phyloP scores from a whole-genome alignment of 179 eudicot species.

The Carnegiea gigantea region DNA sequence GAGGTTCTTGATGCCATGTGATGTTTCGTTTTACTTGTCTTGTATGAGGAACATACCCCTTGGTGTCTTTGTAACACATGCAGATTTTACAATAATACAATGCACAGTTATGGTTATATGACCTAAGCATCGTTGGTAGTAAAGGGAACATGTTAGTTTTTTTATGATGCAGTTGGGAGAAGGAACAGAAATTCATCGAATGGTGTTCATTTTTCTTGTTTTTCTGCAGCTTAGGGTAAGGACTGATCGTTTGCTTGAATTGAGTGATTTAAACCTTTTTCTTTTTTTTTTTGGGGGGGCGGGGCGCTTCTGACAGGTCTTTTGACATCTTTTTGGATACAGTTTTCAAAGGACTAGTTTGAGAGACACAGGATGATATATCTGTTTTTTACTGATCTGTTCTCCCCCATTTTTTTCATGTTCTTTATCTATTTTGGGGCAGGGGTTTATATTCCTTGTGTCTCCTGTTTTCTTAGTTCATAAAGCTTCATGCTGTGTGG shows the following conservation, averaged over 20 bases:
- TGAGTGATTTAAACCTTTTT: background rate
- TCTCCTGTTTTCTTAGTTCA: background rate
- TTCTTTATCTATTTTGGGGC: background rate
- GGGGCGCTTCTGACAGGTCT: background rate
- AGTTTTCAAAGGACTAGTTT: background rate
- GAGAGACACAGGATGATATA: background rate
- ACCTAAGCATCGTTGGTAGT: background rate
- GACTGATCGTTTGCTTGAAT: too few species aligned
- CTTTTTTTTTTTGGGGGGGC: background rate
- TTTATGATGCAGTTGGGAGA: background rate
- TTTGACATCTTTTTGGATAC: background rate
- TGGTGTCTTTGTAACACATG: background rate
- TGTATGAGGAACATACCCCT: background rate
- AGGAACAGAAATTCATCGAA: background rate
- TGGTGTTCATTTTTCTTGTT: background rate
- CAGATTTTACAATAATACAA: background rate
- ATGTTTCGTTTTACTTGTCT: background rate
- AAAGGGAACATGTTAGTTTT: background rate
- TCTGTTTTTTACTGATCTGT: background rate
- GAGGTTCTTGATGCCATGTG: slow-evolving; percentile 17
- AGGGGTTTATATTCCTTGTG: background rate
- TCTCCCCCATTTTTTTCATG: background rate
- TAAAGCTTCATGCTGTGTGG: background rate
- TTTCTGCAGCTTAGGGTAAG: background rate
- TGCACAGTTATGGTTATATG: background rate